phyloP scores from a whole-genome alignment of 2,329 filamentous ascomycete genomes.

The Pseudogymnoascus sp. region DNA sequence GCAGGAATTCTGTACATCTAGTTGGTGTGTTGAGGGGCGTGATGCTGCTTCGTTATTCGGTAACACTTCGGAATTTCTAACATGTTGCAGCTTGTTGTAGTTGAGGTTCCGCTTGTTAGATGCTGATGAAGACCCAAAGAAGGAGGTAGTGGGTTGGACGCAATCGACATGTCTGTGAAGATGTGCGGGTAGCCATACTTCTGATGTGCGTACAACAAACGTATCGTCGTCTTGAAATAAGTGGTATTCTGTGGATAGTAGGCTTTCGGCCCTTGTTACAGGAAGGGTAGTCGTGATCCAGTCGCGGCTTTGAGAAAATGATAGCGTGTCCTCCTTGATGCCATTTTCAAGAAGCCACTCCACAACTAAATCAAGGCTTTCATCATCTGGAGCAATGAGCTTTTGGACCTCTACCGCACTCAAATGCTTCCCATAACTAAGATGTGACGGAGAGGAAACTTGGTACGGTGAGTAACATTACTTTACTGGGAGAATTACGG shows the following conservation, averaged over 20 bases:
- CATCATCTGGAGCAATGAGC: slow-evolving; percentile 43
- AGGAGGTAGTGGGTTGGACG: slow-evolving; percentile 52
- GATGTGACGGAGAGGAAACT: slow-evolving; percentile 45
- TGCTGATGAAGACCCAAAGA: slow-evolving; percentile 30
- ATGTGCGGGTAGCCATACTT: slow-evolving; percentile 49
- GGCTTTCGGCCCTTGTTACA: slow-evolving; percentile 40
- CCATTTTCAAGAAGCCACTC: slow-evolving; percentile 48
- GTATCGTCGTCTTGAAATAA: slow-evolving; percentile 47
- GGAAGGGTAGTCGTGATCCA: slow-evolving; percentile 47
- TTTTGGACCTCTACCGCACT: slow-evolving; percentile 42
- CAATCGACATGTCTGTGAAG: slow-evolving; percentile 50
- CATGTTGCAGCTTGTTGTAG: not conserved
- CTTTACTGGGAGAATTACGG: not conserved
- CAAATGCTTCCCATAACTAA: slow-evolving; percentile 47
- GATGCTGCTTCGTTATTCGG: not conserved
- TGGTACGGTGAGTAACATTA: slow-evolving; percentile 13
- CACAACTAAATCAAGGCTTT: slow-evolving; percentile 43
- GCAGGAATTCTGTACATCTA: not conserved
- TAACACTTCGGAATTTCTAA: not conserved
- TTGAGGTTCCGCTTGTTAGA: not conserved
- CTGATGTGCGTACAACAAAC: slow-evolving; percentile 40
- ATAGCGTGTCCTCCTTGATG: slow-evolving; percentile 29
- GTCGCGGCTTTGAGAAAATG: slow-evolving; percentile 45
- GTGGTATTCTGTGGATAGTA: slow-evolving; percentile 44
- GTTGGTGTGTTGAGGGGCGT: not conserved